phyloP scores from a whole-genome alignment of 306 rosid genomes.

The Castanopsis chinensis region DNA sequence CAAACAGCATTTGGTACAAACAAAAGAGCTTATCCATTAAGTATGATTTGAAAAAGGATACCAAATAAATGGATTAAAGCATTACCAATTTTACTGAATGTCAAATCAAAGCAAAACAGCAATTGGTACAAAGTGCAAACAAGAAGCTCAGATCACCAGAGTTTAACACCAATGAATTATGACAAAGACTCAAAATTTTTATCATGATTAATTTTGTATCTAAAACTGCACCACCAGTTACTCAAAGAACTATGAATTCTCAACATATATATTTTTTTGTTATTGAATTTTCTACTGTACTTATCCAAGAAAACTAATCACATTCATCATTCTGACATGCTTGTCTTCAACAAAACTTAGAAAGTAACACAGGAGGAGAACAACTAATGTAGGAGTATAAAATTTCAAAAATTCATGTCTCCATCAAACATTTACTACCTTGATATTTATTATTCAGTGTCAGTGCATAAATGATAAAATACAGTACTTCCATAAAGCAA shows the following conservation, averaged over 20 bases:
- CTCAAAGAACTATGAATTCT: slow-evolving; percentile 30
- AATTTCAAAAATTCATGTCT: slow-evolving; percentile 13
- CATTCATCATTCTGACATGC: background rate
- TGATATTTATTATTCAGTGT: slow-evolving; percentile 8
- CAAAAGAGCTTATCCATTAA: background rate
- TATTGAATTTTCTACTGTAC: slow-evolving; percentile 22
- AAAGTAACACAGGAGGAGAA: background rate
- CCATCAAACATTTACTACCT: slow-evolving; percentile 22
- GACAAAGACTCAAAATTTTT: slow-evolving; percentile 28
- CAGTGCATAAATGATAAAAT: background rate
- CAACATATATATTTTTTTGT: slow-evolving; percentile 1
- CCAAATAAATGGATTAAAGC: background rate
- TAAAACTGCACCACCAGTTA: slow-evolving; percentile 31
- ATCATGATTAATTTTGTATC: slow-evolving; percentile 9
- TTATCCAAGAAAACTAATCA: slow-evolving; percentile 18
- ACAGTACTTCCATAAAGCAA: slow-evolving; percentile 6
- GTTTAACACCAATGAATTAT: slow-evolving; percentile 31
- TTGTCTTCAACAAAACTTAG: background rate
- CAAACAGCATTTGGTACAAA: too few species aligned
- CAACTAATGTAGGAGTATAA: slow-evolving; percentile 6
- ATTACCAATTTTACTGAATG: background rate
- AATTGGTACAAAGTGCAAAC: slow-evolving; percentile 17
- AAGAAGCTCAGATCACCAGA: slow-evolving; percentile 28
- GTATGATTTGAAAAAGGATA: background rate
- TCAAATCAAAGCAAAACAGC: background rate